Evolutionary conservation across 768 basidiomycete species (phyloP), one percentile per base, ranked within the genome.

Genomic region (Exsudoporus frostii): DNA sequence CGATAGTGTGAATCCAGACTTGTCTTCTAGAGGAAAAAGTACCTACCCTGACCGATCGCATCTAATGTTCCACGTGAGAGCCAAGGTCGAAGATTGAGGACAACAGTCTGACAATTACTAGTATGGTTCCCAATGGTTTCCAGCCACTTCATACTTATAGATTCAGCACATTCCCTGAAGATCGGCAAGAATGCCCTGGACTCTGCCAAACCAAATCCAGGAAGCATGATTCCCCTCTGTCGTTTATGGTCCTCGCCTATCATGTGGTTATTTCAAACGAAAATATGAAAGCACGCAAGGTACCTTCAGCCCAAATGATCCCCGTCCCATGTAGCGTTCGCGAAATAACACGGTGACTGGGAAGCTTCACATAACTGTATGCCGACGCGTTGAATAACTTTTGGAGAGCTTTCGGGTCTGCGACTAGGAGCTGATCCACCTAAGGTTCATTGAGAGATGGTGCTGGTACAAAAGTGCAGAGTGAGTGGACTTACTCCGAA

Each of bases 151-250:
- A 42, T 19, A 22, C 54, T 30, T 19, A 65, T 49, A 10, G 48
- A 40, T 11, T 65, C 60, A 1, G 66, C 63, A 22, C 53, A 74
- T 46, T 71, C 68, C 42, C 68, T 71, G 68, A 83, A 82, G 39
- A 82, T 71, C 13, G 75, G 71, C 5, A 82, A 69, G 54, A 79
- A 80, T 4, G 77, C 72, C 45, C 73, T 79, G n/a, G 74, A 73
- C 53, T 82, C 78, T 1, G 75, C 73, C 7, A 64, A 71, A 52
- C 81, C 78, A 54, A 83, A 83, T 4, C 79, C 82, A 1, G 81
- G 81, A 41, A 79, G 67, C 75, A 82, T 74, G 15, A 81, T 71
- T 55, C 70, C 79, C 51, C 79, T 67, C 45, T 83, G 81, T 46
- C 82, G 73, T 56, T 69, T 78, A 53, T 84, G 82, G 24, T 67